Percentiles rank a stretch among this genome's conserved stretches.
phyloP scores from a whole-genome alignment of 495 filamentous ascomycete genomes.

The Neurospora sp. region DNA sequence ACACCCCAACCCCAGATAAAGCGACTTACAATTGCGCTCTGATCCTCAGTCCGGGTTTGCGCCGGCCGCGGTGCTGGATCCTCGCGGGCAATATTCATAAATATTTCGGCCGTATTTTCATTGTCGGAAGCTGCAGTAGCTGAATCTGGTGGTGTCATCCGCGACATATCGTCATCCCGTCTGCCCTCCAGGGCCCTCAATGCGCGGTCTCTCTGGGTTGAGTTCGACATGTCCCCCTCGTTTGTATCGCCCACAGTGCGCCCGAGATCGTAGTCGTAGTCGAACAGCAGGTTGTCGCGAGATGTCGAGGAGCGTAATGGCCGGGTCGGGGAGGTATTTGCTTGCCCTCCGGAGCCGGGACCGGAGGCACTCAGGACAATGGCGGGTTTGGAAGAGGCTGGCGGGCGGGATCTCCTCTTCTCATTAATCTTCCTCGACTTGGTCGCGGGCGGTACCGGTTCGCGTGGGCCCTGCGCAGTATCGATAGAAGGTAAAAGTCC shows the following conservation, averaged over 20 bases:
- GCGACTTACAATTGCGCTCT: slow-evolving; percentile 32
- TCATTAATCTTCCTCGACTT: slow-evolving; percentile 25
- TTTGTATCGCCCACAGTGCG: slow-evolving; percentile 25
- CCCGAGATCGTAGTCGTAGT: slow-evolving; percentile 39
- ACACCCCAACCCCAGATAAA: neutral
- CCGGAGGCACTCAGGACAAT: slow-evolving; percentile 3
- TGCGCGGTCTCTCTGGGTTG: slow-evolving; percentile 38
- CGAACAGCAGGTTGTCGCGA: slow-evolving; percentile 37
- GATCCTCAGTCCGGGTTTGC: slow-evolving; percentile 20
- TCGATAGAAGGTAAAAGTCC: neutral
- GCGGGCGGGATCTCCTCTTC: slow-evolving; percentile 32
- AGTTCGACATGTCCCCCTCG: slow-evolving; percentile 28
- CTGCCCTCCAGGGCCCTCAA: slow-evolving; percentile 40
- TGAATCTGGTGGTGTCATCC: slow-evolving; percentile 32
- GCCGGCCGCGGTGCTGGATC: slow-evolving; percentile 27
- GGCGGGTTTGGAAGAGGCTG: slow-evolving; percentile 25
- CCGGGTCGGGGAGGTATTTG: slow-evolving; percentile 38
- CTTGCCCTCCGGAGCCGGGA: slow-evolving; percentile 14
- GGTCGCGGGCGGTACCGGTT: slow-evolving; percentile 28
- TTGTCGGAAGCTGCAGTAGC: slow-evolving; percentile 29
- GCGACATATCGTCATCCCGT: slow-evolving; percentile 26
- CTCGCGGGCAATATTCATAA: slow-evolving; percentile 43
- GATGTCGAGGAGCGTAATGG: slow-evolving; percentile 40
- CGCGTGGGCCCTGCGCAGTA: slow-evolving; percentile 28
- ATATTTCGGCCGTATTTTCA: slow-evolving; percentile 43